Percentiles rank a stretch among this genome's conserved stretches.
Evolutionary conservation across 352 stramenopile genomes (phyloP).

Genomic region (Phytophthora hybrid): DNA sequence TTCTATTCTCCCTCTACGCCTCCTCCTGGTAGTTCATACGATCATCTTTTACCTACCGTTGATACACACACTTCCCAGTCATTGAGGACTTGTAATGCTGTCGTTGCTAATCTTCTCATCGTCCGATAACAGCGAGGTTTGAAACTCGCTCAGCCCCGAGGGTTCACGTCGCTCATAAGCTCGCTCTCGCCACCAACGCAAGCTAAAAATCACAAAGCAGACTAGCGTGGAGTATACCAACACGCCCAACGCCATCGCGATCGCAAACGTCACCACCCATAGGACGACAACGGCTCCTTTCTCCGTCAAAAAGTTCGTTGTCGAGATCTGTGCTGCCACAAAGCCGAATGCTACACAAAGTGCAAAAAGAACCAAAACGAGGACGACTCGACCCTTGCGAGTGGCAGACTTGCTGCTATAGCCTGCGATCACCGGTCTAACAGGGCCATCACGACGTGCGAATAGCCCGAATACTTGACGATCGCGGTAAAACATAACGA

Average conservation of each 20-base stretch:
- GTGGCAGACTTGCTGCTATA: slow-evolving; percentile 46
- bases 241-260: slow-evolving; percentile 53
- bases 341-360: slow-evolving; percentile 51
- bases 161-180: slow-evolving; percentile 16
- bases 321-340: slow-evolving; percentile 44
- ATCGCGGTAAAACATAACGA: slow-evolving; percentile 74
- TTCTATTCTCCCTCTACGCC: slow-evolving; percentile 2
- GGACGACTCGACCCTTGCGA: slow-evolving; percentile 44
- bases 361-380: slow-evolving; percentile 42
- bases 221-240: slow-evolving; percentile 55
- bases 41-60: background rate
- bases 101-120: slow-evolving; percentile 14
- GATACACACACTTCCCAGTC: background rate
- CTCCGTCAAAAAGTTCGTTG: slow-evolving; percentile 49
- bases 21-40: background rate
- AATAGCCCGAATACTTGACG: slow-evolving; percentile 57
- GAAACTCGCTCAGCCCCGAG: slow-evolving; percentile 26
- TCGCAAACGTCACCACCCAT: slow-evolving; percentile 57
- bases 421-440: slow-evolving; percentile 39
- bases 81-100: slow-evolving; percentile 21
- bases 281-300: slow-evolving; percentile 44
- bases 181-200: slow-evolving; percentile 51
- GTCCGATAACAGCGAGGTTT: slow-evolving; percentile 29
- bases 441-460: slow-evolving; percentile 42
- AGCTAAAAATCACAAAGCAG: slow-evolving; percentile 50